Evolutionary conservation across 2,329 filamentous ascomycete genomes (phyloP).

Genomic region (Orbilia quercus): DNA sequence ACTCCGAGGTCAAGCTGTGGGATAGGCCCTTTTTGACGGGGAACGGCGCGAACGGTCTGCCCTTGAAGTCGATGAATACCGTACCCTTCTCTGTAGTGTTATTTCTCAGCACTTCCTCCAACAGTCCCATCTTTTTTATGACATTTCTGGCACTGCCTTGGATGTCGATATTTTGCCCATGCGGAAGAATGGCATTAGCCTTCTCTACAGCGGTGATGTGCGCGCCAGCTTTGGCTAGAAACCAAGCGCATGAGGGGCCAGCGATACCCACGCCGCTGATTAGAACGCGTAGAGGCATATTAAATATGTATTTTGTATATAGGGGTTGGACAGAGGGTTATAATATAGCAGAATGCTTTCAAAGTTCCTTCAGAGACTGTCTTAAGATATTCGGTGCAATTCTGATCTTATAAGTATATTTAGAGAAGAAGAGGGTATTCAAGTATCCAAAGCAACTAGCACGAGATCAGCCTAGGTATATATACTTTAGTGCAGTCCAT

Average conservation of each 20-base stretch:
- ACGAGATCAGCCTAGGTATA: too few species aligned
- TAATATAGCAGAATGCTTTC: background rate
- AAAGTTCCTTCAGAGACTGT: too few species aligned
- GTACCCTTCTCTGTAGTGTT: slow-evolving; percentile 66
- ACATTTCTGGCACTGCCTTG: slow-evolving; percentile 68
- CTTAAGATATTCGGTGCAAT: too few species aligned
- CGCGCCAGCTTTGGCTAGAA: slow-evolving; percentile 65
- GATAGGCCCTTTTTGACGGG: slow-evolving; percentile 65
- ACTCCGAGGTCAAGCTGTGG: slow-evolving; percentile 65
- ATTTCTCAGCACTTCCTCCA: slow-evolving; percentile 64
- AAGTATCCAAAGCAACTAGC: too few species aligned
- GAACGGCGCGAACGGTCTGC: slow-evolving; percentile 64
- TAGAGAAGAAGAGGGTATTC: too few species aligned
- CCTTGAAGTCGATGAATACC: slow-evolving; percentile 64
- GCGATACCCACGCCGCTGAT: slow-evolving; percentile 64
- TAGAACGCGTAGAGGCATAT: slow-evolving; percentile 61
- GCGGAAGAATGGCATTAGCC: slow-evolving; percentile 63
- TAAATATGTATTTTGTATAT: background rate
- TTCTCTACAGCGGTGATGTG: slow-evolving; percentile 65
- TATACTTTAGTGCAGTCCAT: too few species aligned
- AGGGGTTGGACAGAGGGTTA: background rate
- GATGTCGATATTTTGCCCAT: slow-evolving; percentile 70
- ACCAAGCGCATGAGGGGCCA: slow-evolving; percentile 66
- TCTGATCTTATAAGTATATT: too few species aligned
- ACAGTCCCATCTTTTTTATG: slow-evolving; percentile 68